Evolutionary conservation across 805 yeast species (phyloP), one percentile per base, ranked within the genome.

Genomic region (Barnettozyma sucrosica): DNA sequence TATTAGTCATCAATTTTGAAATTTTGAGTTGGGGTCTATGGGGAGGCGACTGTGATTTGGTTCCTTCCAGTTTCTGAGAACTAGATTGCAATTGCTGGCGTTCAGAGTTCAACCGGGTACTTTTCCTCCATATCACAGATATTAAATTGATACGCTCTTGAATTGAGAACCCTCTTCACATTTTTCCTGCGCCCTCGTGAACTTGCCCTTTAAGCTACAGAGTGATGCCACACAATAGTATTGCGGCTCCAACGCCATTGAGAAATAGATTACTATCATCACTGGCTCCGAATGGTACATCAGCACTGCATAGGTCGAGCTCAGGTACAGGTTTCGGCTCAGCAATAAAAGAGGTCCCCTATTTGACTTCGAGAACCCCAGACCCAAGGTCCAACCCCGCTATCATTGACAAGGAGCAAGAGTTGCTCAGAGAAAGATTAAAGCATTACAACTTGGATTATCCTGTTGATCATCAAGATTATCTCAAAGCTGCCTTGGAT

Each of bases 361-460:
- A 26, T 13, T 44, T 20, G 44, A 48, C 23, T 5, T 52, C 62
- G 1, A 50, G 57, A 44, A 59, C 64, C 2, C 64, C 64, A 13
- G 64, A 59, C 41, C 62, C 62, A 4, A 18, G 40, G 13, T 51
- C 51, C 32, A 48, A 49, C 44, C 36, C 50, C 11, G 40, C 44
- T 4, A 20, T 39, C 20, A 39, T 26, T 10, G 46, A 50, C 21
- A 38, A 47, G 11, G 56, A 48, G 1, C 66, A 64, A 13, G 49
- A 47, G 4, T 47, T 63, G 18, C 20, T 64, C 10, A 47, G 57
- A 11, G 55, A 60, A 19, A 61, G 75, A 50, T 50, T 71, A 33
- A 54, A 55, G 34, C 68, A 66, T 48, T 81, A 79, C 54, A 66
- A 69, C 41, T 57, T 81, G 33, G 83, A 81, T 56, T 80, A 71